Percentiles rank a stretch among this genome's conserved stretches.
Conservation (phyloP, 2,329 filamentous ascomycete species). For the Chlorencoelia australis region DNA sequence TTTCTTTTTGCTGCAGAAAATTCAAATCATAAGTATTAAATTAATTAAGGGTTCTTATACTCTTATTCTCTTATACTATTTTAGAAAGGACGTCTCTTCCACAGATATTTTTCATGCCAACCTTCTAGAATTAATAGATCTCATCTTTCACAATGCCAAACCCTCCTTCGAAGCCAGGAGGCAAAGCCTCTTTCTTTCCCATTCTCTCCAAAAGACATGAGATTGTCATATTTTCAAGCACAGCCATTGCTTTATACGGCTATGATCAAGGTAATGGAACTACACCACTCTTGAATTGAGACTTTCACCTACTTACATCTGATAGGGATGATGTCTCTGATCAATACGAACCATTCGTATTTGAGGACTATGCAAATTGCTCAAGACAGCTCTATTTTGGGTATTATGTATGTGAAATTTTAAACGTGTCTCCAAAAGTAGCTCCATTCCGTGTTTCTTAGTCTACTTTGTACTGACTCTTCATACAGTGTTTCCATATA, state of each 20-base stretch:
- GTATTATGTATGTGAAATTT: too few species aligned
- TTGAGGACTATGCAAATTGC: conserved; percentile 46
- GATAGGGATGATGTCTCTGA: conserved; percentile 59
- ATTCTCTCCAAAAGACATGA: conserved; percentile 27
- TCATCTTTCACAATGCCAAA: conserved; percentile 23
- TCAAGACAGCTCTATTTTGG: conserved; percentile 4
- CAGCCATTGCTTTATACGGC: conserved; percentile 54
- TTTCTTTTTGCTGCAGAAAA: too few species aligned
- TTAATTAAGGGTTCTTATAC: too few species aligned
- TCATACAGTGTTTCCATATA: conserved; percentile 51
- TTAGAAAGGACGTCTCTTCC: too few species aligned
- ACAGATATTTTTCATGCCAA: too few species aligned
- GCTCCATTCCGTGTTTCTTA: too few species aligned
- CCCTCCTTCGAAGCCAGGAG: conserved; percentile 20
- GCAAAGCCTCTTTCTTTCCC: conserved; percentile 16
- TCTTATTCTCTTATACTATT: too few species aligned
- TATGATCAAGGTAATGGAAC: conserved; percentile 59
- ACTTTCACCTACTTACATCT: not conserved
- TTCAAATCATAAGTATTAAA: too few species aligned
- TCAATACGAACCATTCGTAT: conserved; percentile 46
- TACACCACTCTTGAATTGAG: not conserved
- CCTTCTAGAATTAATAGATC: too few species aligned
- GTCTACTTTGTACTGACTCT: too few species aligned
- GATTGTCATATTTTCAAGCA: conserved; percentile 31
- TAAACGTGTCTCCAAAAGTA: too few species aligned